phyloP scores from a whole-genome alignment of 176 grass and related monocot species.

The Carex scoparia region DNA sequence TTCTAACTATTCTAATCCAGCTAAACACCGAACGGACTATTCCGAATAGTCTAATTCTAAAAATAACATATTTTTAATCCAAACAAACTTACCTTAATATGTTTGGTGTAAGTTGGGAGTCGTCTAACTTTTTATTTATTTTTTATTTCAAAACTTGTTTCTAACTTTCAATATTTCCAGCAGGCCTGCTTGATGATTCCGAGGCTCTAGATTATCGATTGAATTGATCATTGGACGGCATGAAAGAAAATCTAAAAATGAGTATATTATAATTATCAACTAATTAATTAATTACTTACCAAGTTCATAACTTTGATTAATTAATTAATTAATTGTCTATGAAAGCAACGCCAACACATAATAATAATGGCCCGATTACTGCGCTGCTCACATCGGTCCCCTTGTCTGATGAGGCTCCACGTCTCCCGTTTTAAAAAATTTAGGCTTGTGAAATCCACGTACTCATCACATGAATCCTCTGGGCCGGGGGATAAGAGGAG shows the following conservation, averaged over 20 bases:
- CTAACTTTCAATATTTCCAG: background rate
- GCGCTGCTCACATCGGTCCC: background rate
- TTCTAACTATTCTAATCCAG: no score
- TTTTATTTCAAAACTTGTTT: background rate
- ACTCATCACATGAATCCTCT: background rate
- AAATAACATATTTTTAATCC: no score
- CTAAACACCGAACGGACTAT: no score
- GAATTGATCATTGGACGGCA: background rate
- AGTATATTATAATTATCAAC: background rate
- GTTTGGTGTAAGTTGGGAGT: background rate
- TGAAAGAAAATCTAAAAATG: background rate
- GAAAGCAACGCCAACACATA: conserved; percentile 1
- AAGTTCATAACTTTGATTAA: background rate
- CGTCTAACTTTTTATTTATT: background rate
- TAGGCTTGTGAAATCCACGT: conserved; percentile 35
- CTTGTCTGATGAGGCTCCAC: conserved; percentile 4
- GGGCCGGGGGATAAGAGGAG: background rate
- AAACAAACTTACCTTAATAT: no score
- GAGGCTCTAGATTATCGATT: background rate
- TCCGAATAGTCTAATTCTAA: no score
- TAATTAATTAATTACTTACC: background rate
- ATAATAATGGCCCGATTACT: background rate
- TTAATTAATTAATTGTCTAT: background rate
- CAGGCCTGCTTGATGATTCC: background rate
- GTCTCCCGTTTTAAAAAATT: background rate